These are phyloP conservation scores for Naganishia vishniacii DNA, from an alignment of 768 basidiomycete genomes.

Conservation along the genomic window DNA sequence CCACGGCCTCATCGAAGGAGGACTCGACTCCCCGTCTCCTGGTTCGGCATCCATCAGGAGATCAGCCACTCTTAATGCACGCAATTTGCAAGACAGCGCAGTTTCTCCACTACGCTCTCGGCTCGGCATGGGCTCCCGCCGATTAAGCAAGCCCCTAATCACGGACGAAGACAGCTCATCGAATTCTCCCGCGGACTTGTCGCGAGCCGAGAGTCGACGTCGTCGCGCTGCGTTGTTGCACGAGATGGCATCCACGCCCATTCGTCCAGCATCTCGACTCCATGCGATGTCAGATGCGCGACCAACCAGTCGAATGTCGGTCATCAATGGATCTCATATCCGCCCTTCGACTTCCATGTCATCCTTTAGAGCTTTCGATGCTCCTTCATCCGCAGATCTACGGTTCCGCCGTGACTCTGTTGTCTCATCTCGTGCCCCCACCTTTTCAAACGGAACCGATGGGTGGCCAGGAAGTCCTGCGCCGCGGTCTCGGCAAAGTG, in stretches of 20 bases:
- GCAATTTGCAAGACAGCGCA: not conserved
- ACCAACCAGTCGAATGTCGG: conserved; percentile 4
- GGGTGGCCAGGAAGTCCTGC: not conserved
- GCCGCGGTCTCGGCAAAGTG: not conserved
- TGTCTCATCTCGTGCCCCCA: not conserved
- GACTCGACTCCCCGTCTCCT: not conserved
- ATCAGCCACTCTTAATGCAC: conserved; percentile 7
- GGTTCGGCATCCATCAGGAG: not conserved
- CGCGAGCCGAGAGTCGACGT: conserved; percentile 4
- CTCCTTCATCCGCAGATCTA: not conserved
- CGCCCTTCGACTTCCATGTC: conserved; percentile 15
- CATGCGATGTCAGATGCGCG: not conserved
- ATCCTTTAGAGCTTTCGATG: not conserved
- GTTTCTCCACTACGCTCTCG: not conserved
- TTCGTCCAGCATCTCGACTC: conserved; percentile 2
- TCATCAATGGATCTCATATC: not conserved
- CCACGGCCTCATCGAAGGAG: not conserved
- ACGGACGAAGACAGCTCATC: not conserved
- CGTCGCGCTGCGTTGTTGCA: not conserved
- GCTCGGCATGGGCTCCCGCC: not conserved
- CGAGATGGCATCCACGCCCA: conserved; percentile 1
- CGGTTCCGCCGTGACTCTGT: not conserved
- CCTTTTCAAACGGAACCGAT: not conserved
- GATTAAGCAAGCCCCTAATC: not conserved
- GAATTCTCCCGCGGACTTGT: not conserved